Evolutionary conservation across 2,329 filamentous ascomycete genomes (phyloP).

Genomic region (Sclerotinia trifoliorum): DNA sequence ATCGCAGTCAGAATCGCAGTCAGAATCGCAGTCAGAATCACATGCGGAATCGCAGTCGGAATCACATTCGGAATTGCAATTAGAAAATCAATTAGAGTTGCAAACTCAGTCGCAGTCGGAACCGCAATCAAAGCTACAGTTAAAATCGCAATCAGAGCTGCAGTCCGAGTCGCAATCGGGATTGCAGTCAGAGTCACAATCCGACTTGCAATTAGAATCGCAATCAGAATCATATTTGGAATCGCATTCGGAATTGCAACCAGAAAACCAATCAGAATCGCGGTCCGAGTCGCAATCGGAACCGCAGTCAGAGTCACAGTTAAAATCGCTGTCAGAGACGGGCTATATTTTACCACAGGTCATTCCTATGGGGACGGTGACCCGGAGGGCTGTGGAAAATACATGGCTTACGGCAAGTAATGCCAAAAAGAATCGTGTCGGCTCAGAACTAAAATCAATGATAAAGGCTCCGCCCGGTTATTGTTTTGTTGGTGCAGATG

Average conservation of each 20-base stretch:
- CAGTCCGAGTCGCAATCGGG: too few species aligned
- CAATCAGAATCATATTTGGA: slow-evolving; percentile 24
- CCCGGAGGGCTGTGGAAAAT: slow-evolving; percentile 89
- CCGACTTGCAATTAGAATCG: slow-evolving; percentile 16
- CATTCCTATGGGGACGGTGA: slow-evolving; percentile 98
- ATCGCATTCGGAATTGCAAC: too few species aligned
- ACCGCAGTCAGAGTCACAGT: slow-evolving; percentile 25
- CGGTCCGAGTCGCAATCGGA: slow-evolving; percentile 27
- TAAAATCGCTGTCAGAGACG: slow-evolving; percentile 31
- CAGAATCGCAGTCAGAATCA: too few species aligned
- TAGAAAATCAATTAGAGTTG: too few species aligned
- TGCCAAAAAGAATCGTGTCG: slow-evolving; percentile 92
- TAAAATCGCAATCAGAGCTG: too few species aligned
- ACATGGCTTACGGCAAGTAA: slow-evolving; percentile 98
- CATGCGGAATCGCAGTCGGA: too few species aligned
- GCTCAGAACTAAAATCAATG: slow-evolving; percentile 97
- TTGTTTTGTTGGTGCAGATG: slow-evolving; percentile 92
- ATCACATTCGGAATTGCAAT: too few species aligned
- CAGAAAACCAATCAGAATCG: too few species aligned
- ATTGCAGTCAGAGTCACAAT: slow-evolving; percentile 23
- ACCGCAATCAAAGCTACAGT: slow-evolving; percentile 27
- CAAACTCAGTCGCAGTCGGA: not conserved
- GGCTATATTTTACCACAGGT: slow-evolving; percentile 94
- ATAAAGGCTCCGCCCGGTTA: slow-evolving; percentile 88
- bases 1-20: too few species aligned